Base-by-base conservation (phyloP, 371 early-diverging fungal genomes). In the Rhizopus stolonifer region DNA sequence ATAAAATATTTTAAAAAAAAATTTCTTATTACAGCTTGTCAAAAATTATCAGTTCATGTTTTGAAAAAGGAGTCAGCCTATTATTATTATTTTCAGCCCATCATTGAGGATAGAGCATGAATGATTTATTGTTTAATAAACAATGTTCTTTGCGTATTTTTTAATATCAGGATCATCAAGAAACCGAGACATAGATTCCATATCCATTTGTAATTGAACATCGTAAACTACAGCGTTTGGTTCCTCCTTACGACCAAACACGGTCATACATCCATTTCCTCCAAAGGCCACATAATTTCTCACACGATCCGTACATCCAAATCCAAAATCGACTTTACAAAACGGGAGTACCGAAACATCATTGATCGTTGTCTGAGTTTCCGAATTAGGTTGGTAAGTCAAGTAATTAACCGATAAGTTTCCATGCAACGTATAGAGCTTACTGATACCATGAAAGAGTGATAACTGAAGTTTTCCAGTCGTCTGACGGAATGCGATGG, bases 371-470 rank as follows among this genome's bases (percentile, higher is more conserved):
- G 61, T 43, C 21, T 64, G 69, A 0, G 49, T 49, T 18, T 57
- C 51, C 1, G 67, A 68, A 25, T 72, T 72, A 1, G 69, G 69
- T 4, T 64, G 64, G 26, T 69, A 72, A 2, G 61, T 56, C 22
- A 72, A 36, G 34, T 72, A 72, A 26, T 72, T 61, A n/a, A 66
- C 62, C 9, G 72, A 66, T 69, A 72, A 68, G 19, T 72, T 69
- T 39, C 65, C 68, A 46, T 72, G 66, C 4, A 69, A 46, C 2
- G 67, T 69, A 31, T 72, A 72, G 0, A 72, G 44, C 29, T 69
- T 68, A 22, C 72, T 72, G 18, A 72, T 39, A 15, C 67, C 64
- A 51, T 72, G 69, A 26, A 72, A 72, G 18, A 72, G 19, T 13
- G 57, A 52, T 2, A 54, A 38, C 8, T 61, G 43, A 4, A 69